A percentile compares a stretch with the other conserved stretches of the same genome.
Conservation (phyloP, 805 yeast species). For the Candida ulmi region DNA sequence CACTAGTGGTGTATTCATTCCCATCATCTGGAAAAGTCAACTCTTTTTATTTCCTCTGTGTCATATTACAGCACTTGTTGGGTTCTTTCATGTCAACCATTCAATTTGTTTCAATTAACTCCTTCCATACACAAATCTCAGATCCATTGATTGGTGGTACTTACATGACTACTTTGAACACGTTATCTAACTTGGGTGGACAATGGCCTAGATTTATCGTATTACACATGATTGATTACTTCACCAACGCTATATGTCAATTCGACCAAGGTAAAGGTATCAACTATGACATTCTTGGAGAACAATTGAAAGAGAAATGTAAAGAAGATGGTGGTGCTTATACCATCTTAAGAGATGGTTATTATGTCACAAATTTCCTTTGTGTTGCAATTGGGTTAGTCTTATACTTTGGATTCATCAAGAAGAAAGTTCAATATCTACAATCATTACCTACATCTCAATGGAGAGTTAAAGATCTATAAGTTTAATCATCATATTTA, state of each 20-base stretch:
- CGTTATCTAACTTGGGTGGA: conserved; percentile 90
- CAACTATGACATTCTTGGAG: conserved; percentile 18
- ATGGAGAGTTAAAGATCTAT: conserved; percentile 50
- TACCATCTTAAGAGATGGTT: conserved; percentile 64
- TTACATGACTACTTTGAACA: conserved; percentile 93
- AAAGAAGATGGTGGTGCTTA: conserved; percentile 50
- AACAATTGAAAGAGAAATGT: conserved; percentile 45
- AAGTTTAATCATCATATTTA: too few species aligned
- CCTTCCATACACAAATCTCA: conserved; percentile 92
- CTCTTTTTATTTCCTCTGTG: conserved; percentile 53
- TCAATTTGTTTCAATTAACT: conserved; percentile 90
- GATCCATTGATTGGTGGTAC: conserved; percentile 97
- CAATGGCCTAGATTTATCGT: conserved; percentile 94
- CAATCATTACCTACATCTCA: conserved; percentile 69
- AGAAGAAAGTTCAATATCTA: conserved; percentile 51
- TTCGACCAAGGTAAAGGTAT: conserved; percentile 11
- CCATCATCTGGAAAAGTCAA: conserved; percentile 51
- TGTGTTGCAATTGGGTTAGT: conserved; percentile 65
- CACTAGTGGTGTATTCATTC: conserved; percentile 62
- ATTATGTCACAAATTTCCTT: conserved; percentile 66
- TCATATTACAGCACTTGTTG: conserved; percentile 75
- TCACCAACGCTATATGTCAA: conserved; percentile 62
- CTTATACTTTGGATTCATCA: conserved; percentile 62
- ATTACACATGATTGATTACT: conserved; percentile 70
- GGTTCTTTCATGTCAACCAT: conserved; percentile 92